Evolutionary conservation across 1,284 basidiomycete species (phyloP), one percentile per base, ranked within the genome.

Genomic region (Leucoagaricus sp.): DNA sequence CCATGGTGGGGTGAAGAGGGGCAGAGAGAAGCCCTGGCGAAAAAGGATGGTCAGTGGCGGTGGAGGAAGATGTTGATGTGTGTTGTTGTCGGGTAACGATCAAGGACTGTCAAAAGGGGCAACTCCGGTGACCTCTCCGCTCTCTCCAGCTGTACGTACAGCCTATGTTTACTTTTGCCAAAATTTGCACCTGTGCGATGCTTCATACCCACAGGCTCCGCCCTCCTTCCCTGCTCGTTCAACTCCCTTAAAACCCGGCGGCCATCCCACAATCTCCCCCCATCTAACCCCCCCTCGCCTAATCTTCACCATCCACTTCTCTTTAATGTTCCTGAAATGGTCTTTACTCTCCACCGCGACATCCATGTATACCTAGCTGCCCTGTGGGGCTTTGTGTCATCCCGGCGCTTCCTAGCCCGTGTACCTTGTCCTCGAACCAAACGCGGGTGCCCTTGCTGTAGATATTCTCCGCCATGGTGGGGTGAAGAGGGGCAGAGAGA

Each of bases 371-470:
- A 25, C 28, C 29, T 51, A 38, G 28, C 28, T 13, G 17, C 38
- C 42, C 17, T 45, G 45, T 52, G 23, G 52, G 45, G 29, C n/a
- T 60, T 56, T 47, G 48, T 61, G 25, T 54, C 46, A 19, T 72
- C 72, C 7, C 66, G 75, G 53, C 72, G 77, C 1, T 66, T 74
- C 12, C 64, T 76, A 23, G 77, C 78, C 15, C 68, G 78, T 8
- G 56, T 79, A 3, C 93, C 75, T 92, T 94, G 80, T 96, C 93
- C 64, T 93, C 82, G 70, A 95, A 93, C 94, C 89, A 91, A 66
- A 91, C 89, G 65, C 89, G 81, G 62, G 89, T 91, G 61, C 89
- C 89, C 74, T 87, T 91, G 80, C 82, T 87, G 76, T 91, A 91
- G 69, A 91, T 89, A 76, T 91, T 90, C 77, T 91, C 89, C 72